Conservation (phyloP, 2,329 filamentous ascomycete species). For the Diplodia sapinea region DNA sequence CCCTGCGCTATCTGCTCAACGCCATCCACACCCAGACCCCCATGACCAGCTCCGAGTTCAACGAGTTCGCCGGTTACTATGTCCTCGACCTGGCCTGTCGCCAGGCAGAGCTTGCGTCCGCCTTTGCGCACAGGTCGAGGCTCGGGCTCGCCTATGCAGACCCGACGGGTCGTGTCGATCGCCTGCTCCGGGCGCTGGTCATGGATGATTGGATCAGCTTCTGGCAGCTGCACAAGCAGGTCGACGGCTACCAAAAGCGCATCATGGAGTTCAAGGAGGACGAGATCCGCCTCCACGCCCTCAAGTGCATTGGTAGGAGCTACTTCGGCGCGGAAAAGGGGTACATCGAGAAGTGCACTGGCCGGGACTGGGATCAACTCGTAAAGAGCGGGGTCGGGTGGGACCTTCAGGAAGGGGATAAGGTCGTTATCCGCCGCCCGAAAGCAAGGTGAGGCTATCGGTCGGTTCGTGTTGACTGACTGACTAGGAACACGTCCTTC, state of each 20-base stretch:
- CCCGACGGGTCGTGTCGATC: constrained; percentile 62
- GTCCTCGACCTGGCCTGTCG: constrained; percentile 90
- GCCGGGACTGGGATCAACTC: constrained; percentile 74
- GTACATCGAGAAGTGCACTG: constrained; percentile 73
- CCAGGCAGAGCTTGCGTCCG: constrained; percentile 73
- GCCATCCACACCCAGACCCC: constrained; percentile 71
- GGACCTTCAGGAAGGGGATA: constrained; percentile 72
- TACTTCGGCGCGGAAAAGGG: constrained; percentile 75
- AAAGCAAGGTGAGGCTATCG: constrained; percentile 47
- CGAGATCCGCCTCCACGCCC: constrained; percentile 72
- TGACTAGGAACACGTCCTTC: background rate
- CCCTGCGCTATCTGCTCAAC: constrained; percentile 78
- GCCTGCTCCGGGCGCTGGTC: constrained; percentile 71
- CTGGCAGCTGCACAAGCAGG: constrained; percentile 70
- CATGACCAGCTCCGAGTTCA: constrained; percentile 73
- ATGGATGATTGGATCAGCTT: constrained; percentile 85
- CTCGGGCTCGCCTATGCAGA: constrained; percentile 25
- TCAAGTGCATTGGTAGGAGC: constrained; percentile 84
- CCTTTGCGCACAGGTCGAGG: constrained; percentile 70
- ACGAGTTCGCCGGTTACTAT: constrained; percentile 80
- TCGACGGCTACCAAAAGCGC: constrained; percentile 79
- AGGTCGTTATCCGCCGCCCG: constrained; percentile 74
- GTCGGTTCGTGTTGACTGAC: background rate
- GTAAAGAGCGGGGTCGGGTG: constrained; percentile 79
- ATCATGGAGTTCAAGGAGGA: constrained; percentile 83